A percentile compares a stretch with the other conserved stretches of the same genome.
Conservation (phyloP, 108 stramenopile genomes). For the Stephanodiscus minutulus region DNA sequence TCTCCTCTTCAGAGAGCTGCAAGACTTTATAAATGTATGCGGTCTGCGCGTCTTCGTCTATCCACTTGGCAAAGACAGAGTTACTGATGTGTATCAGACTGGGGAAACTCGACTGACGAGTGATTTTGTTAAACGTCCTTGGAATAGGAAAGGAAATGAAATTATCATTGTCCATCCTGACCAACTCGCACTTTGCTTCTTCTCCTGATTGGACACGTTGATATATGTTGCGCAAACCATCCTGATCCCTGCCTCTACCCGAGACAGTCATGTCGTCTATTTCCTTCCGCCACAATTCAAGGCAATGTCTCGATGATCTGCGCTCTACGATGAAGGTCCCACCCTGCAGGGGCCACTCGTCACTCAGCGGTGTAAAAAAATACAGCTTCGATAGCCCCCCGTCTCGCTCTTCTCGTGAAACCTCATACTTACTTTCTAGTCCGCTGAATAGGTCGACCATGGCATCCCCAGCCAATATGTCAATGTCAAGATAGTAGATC, state of each 20-base stretch:
- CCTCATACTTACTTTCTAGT: slow-evolving; percentile 19
- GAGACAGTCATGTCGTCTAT: slow-evolving; percentile 30
- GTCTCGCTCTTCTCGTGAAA: slow-evolving; percentile 3
- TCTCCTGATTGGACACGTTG: slow-evolving; percentile 26
- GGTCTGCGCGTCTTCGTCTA: slow-evolving; percentile 41
- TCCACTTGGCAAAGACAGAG: slow-evolving; percentile 41
- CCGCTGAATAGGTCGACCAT: slow-evolving; percentile 28
- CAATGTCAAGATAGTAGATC: slow-evolving; percentile 59
- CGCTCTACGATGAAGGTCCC: slow-evolving; percentile 44
- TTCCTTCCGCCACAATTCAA: slow-evolving; percentile 37
- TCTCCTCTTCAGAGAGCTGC: slow-evolving; percentile 38
- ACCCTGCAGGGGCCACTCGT: slow-evolving; percentile 40
- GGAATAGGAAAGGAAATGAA: slow-evolving; percentile 43
- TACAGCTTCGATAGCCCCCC: slow-evolving; percentile 27
- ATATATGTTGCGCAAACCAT: slow-evolving; percentile 36
- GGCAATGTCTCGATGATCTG: slow-evolving; percentile 33
- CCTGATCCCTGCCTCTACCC: slow-evolving; percentile 39
- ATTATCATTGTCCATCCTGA: slow-evolving; percentile 40
- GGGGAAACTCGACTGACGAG: slow-evolving; percentile 5
- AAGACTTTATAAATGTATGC: slow-evolving; percentile 30
- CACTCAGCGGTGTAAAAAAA: slow-evolving; percentile 36
- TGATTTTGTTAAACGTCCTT: slow-evolving; percentile 24
- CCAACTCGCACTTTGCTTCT: slow-evolving; percentile 33
- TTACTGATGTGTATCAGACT: slow-evolving; percentile 47
- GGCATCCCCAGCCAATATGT: slow-evolving; percentile 49